phyloP scores from a whole-genome alignment of 768 basidiomycete genomes.

The Termitomyces sp. region DNA sequence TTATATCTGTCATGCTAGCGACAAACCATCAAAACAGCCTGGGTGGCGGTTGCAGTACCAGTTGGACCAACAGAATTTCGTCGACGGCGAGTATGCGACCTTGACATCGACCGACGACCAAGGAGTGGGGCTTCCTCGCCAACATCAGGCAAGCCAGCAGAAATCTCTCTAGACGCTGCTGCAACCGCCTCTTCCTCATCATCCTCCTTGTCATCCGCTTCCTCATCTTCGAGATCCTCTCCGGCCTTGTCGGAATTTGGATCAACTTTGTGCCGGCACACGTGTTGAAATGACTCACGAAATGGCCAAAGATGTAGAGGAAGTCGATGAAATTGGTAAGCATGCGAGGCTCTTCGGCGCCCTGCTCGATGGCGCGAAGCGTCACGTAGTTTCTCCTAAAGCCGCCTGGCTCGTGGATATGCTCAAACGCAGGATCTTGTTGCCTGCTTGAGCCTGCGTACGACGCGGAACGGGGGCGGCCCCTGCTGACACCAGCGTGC shows the following conservation, averaged over 20 bases:
- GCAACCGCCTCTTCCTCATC: conserved; percentile 39
- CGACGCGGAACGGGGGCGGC: conserved; percentile 66
- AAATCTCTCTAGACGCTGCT: conserved; percentile 8
- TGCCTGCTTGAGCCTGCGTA: conserved; percentile 55
- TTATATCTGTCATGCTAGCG: background rate
- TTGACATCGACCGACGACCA: conserved; percentile 31
- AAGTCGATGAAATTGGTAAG: conserved; percentile 94
- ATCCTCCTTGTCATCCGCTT: conserved; percentile 76
- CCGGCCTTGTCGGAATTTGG: conserved; percentile 59
- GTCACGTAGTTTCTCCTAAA: conserved; percentile 88
- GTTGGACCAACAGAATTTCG: conserved; percentile 54
- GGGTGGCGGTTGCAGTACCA: conserved; percentile 87
- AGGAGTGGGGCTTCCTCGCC: conserved; percentile 60
- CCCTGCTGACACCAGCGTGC: conserved; percentile 70
- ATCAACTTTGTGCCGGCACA: background rate
- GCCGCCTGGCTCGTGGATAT: conserved; percentile 94
- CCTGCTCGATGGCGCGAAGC: conserved; percentile 65
- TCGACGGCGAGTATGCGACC: conserved; percentile 52
- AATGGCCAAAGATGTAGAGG: conserved; percentile 92
- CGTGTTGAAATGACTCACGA: conserved; percentile 52
- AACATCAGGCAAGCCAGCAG: conserved; percentile 22
- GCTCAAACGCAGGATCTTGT: conserved; percentile 78
- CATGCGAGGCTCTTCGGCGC: conserved; percentile 54
- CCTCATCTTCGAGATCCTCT: conserved; percentile 87
- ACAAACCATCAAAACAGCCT: conserved; percentile 90